A percentile compares a stretch with the other conserved stretches of the same genome.
Evolutionary conservation across 768 basidiomycete genomes (phyloP).

Genomic region (Auriscalpium orientale): DNA sequence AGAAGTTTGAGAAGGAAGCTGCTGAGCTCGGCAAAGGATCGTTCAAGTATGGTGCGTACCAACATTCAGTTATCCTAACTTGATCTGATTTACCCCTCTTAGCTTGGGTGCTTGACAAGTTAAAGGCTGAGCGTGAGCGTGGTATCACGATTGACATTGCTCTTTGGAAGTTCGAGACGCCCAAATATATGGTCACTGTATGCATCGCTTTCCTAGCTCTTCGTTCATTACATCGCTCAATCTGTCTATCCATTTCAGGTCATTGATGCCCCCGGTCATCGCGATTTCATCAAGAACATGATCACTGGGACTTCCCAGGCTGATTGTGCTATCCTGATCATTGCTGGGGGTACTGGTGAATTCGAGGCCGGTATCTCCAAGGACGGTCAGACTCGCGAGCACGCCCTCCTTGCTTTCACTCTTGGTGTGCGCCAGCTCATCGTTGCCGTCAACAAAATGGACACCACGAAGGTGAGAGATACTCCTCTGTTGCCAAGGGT

Average conservation of each 20-base stretch:
- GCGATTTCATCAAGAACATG: conserved; percentile 99
- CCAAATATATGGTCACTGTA: conserved; percentile 90
- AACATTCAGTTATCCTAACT: conserved; percentile 8
- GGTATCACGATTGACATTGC: conserved; percentile 99
- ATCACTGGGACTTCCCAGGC: conserved; percentile 99
- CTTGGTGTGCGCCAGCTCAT: conserved; percentile 99
- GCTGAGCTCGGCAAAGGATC: conserved; percentile 99
- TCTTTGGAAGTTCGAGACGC: conserved; percentile 99
- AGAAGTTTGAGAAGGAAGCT: conserved; percentile 99
- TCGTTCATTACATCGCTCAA: conserved; percentile 6
- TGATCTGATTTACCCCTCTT: conserved; percentile 22
- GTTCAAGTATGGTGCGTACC: conserved; percentile 84
- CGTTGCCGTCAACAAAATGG: conserved; percentile 99
- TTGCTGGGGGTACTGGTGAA: conserved; percentile 98
- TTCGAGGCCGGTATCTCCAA: conserved; percentile 99
- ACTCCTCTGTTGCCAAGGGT: conserved; percentile 10
- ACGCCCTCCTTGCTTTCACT: conserved; percentile 99
- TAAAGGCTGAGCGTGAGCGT: conserved; percentile 99
- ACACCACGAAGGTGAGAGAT: conserved; percentile 80
- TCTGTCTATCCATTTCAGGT: conserved; percentile 44
- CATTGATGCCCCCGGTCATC: conserved; percentile 98
- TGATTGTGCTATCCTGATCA: conserved; percentile 99
- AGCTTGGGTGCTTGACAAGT: conserved; percentile 99
- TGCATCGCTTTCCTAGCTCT: conserved; percentile 23
- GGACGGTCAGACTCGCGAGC: conserved; percentile 99